Evolutionary conservation across 1,284 basidiomycete species (phyloP).

Genomic region (Malassezia cuniculi): DNA sequence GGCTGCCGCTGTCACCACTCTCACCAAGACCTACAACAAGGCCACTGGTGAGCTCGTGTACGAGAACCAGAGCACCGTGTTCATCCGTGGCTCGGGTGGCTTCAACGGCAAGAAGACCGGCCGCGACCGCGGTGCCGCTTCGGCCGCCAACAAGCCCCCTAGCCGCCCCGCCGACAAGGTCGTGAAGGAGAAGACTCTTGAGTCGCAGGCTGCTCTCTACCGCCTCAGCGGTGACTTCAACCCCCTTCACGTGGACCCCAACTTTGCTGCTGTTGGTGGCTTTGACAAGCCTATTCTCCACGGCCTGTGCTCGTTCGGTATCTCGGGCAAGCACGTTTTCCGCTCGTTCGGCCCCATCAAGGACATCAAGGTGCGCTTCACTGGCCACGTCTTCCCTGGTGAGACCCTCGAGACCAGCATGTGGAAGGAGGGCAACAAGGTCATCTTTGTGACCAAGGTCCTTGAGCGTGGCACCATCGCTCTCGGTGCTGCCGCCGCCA

Average conservation of each 20-base stretch:
- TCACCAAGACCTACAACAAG: slow-evolving; percentile 24
- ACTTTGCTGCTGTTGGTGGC: slow-evolving; percentile 84
- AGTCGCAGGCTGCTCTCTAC: slow-evolving; percentile 60
- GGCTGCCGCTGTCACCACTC: slow-evolving; percentile 26
- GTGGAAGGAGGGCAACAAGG: slow-evolving; percentile 90
- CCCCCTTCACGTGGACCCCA: slow-evolving; percentile 82
- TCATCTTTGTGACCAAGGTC: slow-evolving; percentile 72
- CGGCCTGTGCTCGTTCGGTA: slow-evolving; percentile 82
- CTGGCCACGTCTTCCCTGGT: slow-evolving; percentile 82
- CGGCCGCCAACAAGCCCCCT: slow-evolving; percentile 70
- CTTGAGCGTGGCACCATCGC: slow-evolving; percentile 63
- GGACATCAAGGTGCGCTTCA: slow-evolving; percentile 91
- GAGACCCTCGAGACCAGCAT: slow-evolving; percentile 62
- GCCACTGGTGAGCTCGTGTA: slow-evolving; percentile 67
- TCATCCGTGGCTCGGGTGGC: slow-evolving; percentile 84
- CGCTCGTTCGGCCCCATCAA: slow-evolving; percentile 72
- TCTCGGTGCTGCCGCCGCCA: slow-evolving; percentile 63
- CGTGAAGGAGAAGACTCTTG: slow-evolving; percentile 34
- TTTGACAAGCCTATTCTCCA: slow-evolving; percentile 68
- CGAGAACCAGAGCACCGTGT: slow-evolving; percentile 82
- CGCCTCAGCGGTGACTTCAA: slow-evolving; percentile 52
- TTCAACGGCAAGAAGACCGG: slow-evolving; percentile 84
- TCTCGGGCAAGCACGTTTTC: slow-evolving; percentile 83
- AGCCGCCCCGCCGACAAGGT: slow-evolving; percentile 39
- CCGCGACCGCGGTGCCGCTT: slow-evolving; percentile 75